Base-by-base conservation (phyloP, 495 filamentous ascomycete genomes). In the Jackrogersella multiformis region DNA sequence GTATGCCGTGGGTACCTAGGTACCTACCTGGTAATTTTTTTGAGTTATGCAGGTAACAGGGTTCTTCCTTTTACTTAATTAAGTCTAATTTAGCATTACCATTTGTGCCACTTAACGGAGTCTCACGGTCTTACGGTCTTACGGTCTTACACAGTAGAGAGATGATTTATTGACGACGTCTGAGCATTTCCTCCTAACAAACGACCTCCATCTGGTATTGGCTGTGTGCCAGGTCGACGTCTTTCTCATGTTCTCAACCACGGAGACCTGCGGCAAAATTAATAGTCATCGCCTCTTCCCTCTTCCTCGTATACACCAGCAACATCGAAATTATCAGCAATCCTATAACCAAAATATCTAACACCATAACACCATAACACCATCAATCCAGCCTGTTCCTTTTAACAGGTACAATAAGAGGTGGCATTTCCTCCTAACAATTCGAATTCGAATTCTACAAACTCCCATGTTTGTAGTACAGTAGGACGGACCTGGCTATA, bases 401-500 rank as follows among this genome's bases (percentile, higher is more conserved):
- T 7, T 56, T 35, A 28, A 10, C 3, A 8, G 32, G 48, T 23
- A 28, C n/a, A n/a, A n/a, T 21, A 38, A 23, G 8, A 30, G 34
- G 4, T 10, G 30, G 28, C 45, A 62, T n/a, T n/a, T n/a, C n/a
- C n/a, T n/a, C n/a, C n/a, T n/a, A n/a, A n/a, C n/a, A 46, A 68
- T 63, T 53, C 52, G 39, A 59, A 46, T 20, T 36, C 1, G 2
- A 53, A 42, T 39, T 35, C 35, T 32, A 53, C 23, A 24, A 26
- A 48, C 18, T 21, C 24, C 10, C 42, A 52, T 35, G 35, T 21
- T 54, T 9, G 48, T 55, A 55, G 38, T 44, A 56, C 24, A 35
- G 53, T 51, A 58, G 45, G 46, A 54, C 52, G 2, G 41, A 35
- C 16, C 35, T 44, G 24, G 20, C 39, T 16, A 48, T 39, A 56